Conservation (phyloP, 148 eudicot species). For the Chenopodium suecicum region DNA sequence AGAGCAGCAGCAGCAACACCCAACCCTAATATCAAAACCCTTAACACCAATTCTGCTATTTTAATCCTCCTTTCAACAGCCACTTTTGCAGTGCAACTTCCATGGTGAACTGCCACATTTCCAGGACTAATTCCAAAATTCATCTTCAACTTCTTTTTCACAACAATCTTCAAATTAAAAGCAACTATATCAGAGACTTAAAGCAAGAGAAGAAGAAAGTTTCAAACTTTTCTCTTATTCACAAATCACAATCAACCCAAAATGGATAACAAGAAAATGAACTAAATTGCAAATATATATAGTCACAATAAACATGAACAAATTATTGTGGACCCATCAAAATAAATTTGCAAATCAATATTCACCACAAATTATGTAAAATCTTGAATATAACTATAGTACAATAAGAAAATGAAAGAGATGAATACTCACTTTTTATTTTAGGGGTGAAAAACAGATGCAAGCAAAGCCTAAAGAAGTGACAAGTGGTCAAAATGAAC, state of each 20-base stretch:
- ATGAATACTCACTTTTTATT: neutral
- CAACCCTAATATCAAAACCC: slow-evolving; percentile 57
- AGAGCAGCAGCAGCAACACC: slow-evolving; percentile 66
- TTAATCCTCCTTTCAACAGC: slow-evolving; percentile 58
- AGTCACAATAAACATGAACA: no score
- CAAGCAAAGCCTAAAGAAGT: neutral
- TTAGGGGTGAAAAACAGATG: neutral
- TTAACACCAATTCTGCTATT: slow-evolving; percentile 63
- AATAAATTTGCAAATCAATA: neutral
- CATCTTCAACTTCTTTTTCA: slow-evolving; percentile 25
- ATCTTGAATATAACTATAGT: neutral
- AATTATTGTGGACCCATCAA: neutral
- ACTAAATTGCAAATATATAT: no score
- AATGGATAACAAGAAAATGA: slow-evolving; percentile 1
- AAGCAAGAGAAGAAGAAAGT: neutral
- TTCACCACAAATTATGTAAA: neutral
- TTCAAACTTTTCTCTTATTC: neutral
- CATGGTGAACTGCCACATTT: slow-evolving; percentile 59
- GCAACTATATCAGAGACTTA: neutral
- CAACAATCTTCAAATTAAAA: neutral
- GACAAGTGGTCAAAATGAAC: slow-evolving; percentile 13
- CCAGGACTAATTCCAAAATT: slow-evolving; percentile 63
- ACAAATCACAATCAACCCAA: neutral
- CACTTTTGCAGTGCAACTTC: slow-evolving; percentile 39
- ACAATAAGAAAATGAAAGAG: neutral